A percentile compares a stretch with the other conserved stretches of the same genome.
Conservation (phyloP, 2,329 filamentous ascomycete genomes). For the Chlorencoelia australis region DNA sequence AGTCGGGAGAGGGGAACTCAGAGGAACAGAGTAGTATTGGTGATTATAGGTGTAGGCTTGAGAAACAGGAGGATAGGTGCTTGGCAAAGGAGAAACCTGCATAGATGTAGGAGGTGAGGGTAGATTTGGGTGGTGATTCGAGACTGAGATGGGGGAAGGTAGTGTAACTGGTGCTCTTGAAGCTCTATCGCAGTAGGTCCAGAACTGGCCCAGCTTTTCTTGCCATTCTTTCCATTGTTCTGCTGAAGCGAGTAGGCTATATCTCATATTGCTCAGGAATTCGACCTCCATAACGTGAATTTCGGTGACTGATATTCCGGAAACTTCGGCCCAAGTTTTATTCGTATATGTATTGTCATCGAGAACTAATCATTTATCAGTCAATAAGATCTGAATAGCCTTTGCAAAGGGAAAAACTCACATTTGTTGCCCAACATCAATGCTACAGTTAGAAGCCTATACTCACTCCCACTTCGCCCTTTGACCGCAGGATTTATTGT, state of each 20-base stretch:
- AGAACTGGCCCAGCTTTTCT: constrained; percentile 69
- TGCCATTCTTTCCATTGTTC: constrained; percentile 86
- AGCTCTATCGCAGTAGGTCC: constrained; percentile 45
- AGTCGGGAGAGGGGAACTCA: constrained; percentile 19
- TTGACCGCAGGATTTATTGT: constrained; percentile 81
- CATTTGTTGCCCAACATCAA: constrained; percentile 98
- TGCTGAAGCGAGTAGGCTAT: constrained; percentile 79
- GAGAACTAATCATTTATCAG: constrained; percentile 48
- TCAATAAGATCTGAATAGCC: background rate
- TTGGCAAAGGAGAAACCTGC: constrained; percentile 36
- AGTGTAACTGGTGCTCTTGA: constrained; percentile 18
- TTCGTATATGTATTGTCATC: constrained; percentile 99
- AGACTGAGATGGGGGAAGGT: constrained; percentile 21
- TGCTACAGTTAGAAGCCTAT: constrained; percentile 82
- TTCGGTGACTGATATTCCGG: constrained; percentile 83
- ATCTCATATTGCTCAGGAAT: constrained; percentile 96
- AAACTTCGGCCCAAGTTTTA: constrained; percentile 98
- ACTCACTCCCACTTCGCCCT: constrained; percentile 88
- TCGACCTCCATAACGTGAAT: constrained; percentile 99
- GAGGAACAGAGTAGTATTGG: constrained; percentile 26
- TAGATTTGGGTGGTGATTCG: constrained; percentile 32
- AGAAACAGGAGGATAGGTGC: constrained; percentile 29
- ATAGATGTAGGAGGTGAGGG: constrained; percentile 41
- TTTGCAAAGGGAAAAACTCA: constrained; percentile 34
- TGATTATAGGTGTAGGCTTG: constrained; percentile 20